Evolutionary conservation across 2,329 filamentous ascomycete genomes (phyloP).

Genomic region (Aspergillus viridinutans): DNA sequence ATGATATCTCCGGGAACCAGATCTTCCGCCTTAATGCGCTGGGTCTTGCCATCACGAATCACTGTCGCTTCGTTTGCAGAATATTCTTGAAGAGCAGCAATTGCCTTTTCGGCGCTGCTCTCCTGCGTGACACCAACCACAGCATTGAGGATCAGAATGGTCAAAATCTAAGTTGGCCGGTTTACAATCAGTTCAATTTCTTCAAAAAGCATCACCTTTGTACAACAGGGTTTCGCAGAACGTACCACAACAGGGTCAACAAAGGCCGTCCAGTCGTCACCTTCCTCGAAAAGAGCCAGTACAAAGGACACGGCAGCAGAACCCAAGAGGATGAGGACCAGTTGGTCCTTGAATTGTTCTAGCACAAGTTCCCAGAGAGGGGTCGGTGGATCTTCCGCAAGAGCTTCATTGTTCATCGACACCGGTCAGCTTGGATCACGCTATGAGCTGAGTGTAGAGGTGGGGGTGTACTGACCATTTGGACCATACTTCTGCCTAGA

Average conservation of each 20-base stretch:
- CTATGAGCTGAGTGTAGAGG: not conserved
- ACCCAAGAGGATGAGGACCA: slow-evolving; percentile 89
- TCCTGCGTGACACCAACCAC: slow-evolving; percentile 98
- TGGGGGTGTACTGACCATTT: slow-evolving; percentile 45
- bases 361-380: slow-evolving; percentile 94
- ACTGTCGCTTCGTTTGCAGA: slow-evolving; percentile 97
- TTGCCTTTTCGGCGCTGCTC: slow-evolving; percentile 97
- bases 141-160: slow-evolving; percentile 92
- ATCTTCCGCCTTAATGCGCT: slow-evolving; percentile 90
- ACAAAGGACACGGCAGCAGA: slow-evolving; percentile 93
- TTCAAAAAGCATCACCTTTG: not conserved
- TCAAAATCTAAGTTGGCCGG: slow-evolving; percentile 66
- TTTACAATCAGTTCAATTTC: slow-evolving; percentile 14
- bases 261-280: slow-evolving; percentile 93
- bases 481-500: slow-evolving; percentile 49
- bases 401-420: slow-evolving; percentile 45
- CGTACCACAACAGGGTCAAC: slow-evolving; percentile 91
- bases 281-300: slow-evolving; percentile 86
- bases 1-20: slow-evolving; percentile 92
- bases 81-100: slow-evolving; percentile 96
- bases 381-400: slow-evolving; percentile 88
- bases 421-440: slow-evolving; percentile 14
- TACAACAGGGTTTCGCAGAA: slow-evolving; percentile 21
- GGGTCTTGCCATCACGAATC: slow-evolving; percentile 74
- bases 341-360: slow-evolving; percentile 98